Percentiles rank a stretch among this genome's conserved stretches.
phyloP scores from a whole-genome alignment of 208 protist species.

The Borovskyia barvae region DNA sequence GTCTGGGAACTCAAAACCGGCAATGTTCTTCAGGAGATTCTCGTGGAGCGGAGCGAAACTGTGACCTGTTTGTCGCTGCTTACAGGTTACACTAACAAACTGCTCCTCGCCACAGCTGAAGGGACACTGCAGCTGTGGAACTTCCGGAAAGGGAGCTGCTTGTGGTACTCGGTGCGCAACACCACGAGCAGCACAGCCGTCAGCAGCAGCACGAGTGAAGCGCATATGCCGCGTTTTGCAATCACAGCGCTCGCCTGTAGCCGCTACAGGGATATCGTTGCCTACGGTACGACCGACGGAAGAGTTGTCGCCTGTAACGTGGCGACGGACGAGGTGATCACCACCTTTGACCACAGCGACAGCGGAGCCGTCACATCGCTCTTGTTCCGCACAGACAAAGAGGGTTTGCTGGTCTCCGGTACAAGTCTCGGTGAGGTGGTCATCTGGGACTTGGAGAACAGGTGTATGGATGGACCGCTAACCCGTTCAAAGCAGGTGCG shows the following conservation, averaged over 20 bases:
- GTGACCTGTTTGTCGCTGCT: slow-evolving; percentile 48
- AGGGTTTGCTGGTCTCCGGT: slow-evolving; percentile 66
- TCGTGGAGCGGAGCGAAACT: slow-evolving; percentile 59
- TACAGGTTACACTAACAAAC: slow-evolving; percentile 83
- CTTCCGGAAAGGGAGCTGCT: slow-evolving; percentile 70
- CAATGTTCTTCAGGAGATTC: slow-evolving; percentile 55
- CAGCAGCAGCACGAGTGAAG: background rate
- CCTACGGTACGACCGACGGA: slow-evolving; percentile 75
- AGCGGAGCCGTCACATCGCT: slow-evolving; percentile 73
- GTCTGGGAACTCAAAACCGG: slow-evolving; percentile 72
- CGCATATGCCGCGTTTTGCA: slow-evolving; percentile 2
- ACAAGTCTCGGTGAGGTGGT: slow-evolving; percentile 77
- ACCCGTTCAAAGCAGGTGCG: slow-evolving; percentile 76
- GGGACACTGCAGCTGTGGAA: slow-evolving; percentile 87
- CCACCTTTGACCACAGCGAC: slow-evolving; percentile 62
- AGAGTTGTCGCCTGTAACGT: slow-evolving; percentile 73
- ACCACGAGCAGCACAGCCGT: background rate
- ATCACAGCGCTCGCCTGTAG: slow-evolving; percentile 66
- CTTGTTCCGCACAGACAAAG: slow-evolving; percentile 80
- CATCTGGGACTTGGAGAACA: slow-evolving; percentile 83
- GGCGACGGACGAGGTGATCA: slow-evolving; percentile 58
- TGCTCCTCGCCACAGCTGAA: slow-evolving; percentile 74
- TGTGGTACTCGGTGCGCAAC: slow-evolving; percentile 51
- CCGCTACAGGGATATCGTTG: slow-evolving; percentile 82
- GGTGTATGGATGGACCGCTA: slow-evolving; percentile 80